Percentiles rank a stretch among this genome's conserved stretches.
Conservation (phyloP, 495 filamentous ascomycete genomes). For the Penicillium parvum region DNA sequence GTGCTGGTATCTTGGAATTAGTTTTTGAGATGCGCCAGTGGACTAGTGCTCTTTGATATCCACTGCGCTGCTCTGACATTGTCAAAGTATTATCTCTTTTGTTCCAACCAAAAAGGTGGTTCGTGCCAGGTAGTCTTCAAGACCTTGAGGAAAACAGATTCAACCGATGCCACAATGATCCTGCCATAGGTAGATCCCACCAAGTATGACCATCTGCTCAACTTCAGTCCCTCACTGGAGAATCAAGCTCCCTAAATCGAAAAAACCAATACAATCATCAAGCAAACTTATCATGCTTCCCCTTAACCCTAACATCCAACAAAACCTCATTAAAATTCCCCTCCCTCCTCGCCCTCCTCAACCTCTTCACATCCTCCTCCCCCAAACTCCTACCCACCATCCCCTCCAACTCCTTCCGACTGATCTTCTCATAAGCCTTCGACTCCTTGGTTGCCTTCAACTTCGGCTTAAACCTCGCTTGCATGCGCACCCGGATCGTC, state of each 20-base stretch:
- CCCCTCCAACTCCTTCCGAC: slow-evolving; percentile 79
- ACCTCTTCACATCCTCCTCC: slow-evolving; percentile 75
- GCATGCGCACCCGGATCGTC: slow-evolving; percentile 82
- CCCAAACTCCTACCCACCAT: slow-evolving; percentile 70
- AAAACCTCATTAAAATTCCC: slow-evolving; percentile 85
- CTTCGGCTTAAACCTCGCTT: slow-evolving; percentile 86
- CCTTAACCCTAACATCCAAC: slow-evolving; percentile 86
- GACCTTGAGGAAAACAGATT: no score
- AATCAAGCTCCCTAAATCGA: neutral
- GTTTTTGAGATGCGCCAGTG: no score
- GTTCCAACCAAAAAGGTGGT: no score
- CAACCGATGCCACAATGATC: no score
- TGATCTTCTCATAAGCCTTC: slow-evolving; percentile 79
- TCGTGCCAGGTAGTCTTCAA: no score
- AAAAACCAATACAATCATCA: slow-evolving; percentile 24
- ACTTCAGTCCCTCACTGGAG: no score
- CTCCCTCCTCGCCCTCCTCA: slow-evolving; percentile 80
- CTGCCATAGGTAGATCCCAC: no score
- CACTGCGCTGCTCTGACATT: no score
- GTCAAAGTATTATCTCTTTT: no score
- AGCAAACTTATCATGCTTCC: slow-evolving; percentile 94
- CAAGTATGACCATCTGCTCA: no score
- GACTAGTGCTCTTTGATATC: no score
- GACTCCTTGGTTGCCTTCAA: slow-evolving; percentile 72
- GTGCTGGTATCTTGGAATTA: no score